phyloP scores from a whole-genome alignment of 768 basidiomycete species.

The Tremella fuciformis region DNA sequence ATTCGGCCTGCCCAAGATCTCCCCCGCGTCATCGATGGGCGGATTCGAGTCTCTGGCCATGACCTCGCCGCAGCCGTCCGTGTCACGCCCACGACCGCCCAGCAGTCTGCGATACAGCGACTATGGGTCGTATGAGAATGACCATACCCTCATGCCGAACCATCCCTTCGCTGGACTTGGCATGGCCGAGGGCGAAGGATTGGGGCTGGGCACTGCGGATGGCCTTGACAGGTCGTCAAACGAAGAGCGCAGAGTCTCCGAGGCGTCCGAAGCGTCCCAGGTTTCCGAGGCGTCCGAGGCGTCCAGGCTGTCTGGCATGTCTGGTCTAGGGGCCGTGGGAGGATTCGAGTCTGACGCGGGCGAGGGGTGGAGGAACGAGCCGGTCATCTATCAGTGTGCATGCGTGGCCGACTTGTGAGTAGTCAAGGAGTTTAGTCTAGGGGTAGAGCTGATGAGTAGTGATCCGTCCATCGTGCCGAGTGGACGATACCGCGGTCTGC shows the following conservation, averaged over 20 bases:
- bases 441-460: constrained; percentile 17
- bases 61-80: not conserved
- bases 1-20: constrained; percentile 29
- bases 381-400: constrained; percentile 48
- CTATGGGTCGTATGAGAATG: not conserved
- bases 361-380: constrained; percentile 44
- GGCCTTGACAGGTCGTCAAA: no score
- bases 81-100: not conserved
- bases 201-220: no score
- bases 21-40: constrained; percentile 1
- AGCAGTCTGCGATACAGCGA: constrained; percentile 5
- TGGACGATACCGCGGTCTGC: constrained; percentile 43
- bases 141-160: no score
- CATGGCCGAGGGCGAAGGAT: no score
- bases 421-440: not conserved
- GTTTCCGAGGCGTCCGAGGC: no score
- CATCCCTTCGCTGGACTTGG: no score
- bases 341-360: constrained; percentile 21
- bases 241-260: no score
- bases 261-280: no score
- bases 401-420: constrained; percentile 52
- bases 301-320: no score
- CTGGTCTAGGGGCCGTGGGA: no score
- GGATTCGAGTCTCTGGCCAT: not conserved
- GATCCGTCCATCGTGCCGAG: constrained; percentile 27